Conservation (phyloP, 257 asterid species). For the Fraxinus pennsylvanica region DNA sequence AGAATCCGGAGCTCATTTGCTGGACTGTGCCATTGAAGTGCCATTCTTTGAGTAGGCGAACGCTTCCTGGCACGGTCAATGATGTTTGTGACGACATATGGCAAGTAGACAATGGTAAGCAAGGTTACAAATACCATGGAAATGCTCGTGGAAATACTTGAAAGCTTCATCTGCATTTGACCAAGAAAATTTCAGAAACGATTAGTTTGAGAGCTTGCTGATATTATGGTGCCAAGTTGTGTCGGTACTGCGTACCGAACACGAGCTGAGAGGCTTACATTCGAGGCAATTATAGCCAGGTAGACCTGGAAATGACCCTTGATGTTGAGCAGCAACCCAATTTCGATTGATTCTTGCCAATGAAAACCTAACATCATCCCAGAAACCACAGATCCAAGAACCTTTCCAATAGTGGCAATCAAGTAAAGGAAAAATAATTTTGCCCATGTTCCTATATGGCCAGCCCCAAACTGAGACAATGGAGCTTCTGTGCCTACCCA, state of each 20-base stretch:
- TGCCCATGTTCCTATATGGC: constrained; percentile 47
- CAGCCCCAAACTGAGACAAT: constrained; percentile 37
- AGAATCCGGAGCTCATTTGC: constrained; percentile 59
- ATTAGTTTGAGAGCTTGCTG: neutral
- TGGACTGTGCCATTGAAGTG: constrained; percentile 71
- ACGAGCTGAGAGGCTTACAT: constrained; percentile 39
- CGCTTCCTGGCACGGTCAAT: constrained; percentile 78
- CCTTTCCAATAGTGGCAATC: constrained; percentile 63
- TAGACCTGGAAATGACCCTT: constrained; percentile 90
- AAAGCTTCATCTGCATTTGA: constrained; percentile 55
- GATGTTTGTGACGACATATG: constrained; percentile 63
- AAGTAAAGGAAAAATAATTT: constrained; percentile 37
- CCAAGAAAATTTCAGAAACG: neutral
- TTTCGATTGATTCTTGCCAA: constrained; percentile 85
- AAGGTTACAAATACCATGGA: constrained; percentile 58
- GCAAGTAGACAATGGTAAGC: constrained; percentile 65
- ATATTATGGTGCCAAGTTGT: neutral
- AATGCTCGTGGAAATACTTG: constrained; percentile 58
- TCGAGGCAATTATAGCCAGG: constrained; percentile 60
- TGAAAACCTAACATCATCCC: constrained; percentile 77
- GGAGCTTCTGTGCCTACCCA: constrained; percentile 78
- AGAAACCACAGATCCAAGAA: constrained; percentile 62
- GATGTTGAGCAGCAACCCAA: constrained; percentile 70
- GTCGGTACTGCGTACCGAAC: neutral
- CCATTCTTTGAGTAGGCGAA: constrained; percentile 81